Percentiles rank a stretch among this genome's conserved stretches.
Evolutionary conservation across 1,284 basidiomycete species (phyloP).

Genomic region (Tilletia indica): DNA sequence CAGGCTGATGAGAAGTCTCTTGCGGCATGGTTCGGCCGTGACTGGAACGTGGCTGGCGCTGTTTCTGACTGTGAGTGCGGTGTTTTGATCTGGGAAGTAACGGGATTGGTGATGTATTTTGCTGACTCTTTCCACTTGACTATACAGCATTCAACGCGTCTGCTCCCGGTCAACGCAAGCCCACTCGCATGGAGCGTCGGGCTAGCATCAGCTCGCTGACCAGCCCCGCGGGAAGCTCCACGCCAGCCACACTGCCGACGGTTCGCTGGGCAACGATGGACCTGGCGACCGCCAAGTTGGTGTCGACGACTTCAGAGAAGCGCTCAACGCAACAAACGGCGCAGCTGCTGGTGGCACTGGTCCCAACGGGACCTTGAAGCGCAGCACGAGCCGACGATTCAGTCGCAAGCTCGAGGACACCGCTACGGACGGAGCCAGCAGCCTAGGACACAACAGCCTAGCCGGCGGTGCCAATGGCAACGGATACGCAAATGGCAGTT

Average conservation of each 20-base stretch:
- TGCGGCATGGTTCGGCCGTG: slow-evolving; percentile 44
- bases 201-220: slow-evolving; percentile 12
- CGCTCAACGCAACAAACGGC: slow-evolving; percentile 21
- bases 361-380: slow-evolving; percentile 7
- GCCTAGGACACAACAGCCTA: background rate
- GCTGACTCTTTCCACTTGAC: background rate
- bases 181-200: slow-evolving; percentile 6
- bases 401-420: background rate
- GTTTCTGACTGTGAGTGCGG: slow-evolving; percentile 35
- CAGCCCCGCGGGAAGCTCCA: slow-evolving; percentile 14
- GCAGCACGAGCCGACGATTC: slow-evolving; percentile 5
- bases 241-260: background rate
- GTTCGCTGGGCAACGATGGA: slow-evolving; percentile 23
- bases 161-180: slow-evolving; percentile 5
- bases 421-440: background rate
- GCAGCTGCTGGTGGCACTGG: slow-evolving; percentile 1
- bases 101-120: background rate
- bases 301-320: slow-evolving; percentile 39
- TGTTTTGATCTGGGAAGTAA: no score
- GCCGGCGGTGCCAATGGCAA: background rate
- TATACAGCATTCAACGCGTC: background rate
- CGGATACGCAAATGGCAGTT: background rate
- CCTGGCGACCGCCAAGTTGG: slow-evolving; percentile 23
- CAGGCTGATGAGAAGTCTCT: slow-evolving; percentile 33
- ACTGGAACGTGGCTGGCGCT: slow-evolving; percentile 47